These are phyloP conservation scores for Cubamyces sp. DNA, from an alignment of 768 basidiomycete species.

Conservation along the genomic window DNA sequence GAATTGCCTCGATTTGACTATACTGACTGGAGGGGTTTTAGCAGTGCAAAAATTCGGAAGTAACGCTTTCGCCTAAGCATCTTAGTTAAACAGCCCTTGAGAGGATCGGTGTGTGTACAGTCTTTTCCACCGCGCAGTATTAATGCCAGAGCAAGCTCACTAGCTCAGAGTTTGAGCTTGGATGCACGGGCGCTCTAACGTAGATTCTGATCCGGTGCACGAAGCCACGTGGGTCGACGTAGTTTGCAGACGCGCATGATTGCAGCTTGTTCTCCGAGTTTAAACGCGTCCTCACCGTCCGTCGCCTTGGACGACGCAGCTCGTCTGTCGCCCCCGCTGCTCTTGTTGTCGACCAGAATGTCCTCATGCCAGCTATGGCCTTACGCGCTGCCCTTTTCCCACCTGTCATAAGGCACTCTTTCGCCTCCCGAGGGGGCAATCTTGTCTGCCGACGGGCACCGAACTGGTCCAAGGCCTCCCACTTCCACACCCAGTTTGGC, in stretches of 20 bases:
- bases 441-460: constrained; percentile 35
- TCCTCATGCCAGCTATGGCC: constrained; percentile 30
- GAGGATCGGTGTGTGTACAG: too few relatives aligned
- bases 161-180: too few relatives aligned
- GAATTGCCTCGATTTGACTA: too few relatives aligned
- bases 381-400: constrained; percentile 34
- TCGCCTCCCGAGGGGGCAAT: constrained; percentile 22
- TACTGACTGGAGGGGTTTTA: too few relatives aligned
- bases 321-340: constrained; percentile 1
- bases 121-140: too few relatives aligned
- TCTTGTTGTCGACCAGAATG: constrained; percentile 18
- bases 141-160: too few relatives aligned
- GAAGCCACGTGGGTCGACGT: constrained; percentile 8
- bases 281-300: constrained; percentile 4
- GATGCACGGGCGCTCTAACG: too few relatives aligned
- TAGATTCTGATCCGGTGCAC: not conserved
- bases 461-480: constrained; percentile 17
- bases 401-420: constrained; percentile 33
- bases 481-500: constrained; percentile 38
- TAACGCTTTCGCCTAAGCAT: too few relatives aligned
- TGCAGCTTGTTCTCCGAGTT: not conserved
- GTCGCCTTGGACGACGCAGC: constrained; percentile 8
- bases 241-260: constrained; percentile 10
- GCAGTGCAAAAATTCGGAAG: too few relatives aligned
- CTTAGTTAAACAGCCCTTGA: too few relatives aligned